Evolutionary conservation across 768 basidiomycete species (phyloP).

Genomic region (Leccinum fibrillosum): DNA sequence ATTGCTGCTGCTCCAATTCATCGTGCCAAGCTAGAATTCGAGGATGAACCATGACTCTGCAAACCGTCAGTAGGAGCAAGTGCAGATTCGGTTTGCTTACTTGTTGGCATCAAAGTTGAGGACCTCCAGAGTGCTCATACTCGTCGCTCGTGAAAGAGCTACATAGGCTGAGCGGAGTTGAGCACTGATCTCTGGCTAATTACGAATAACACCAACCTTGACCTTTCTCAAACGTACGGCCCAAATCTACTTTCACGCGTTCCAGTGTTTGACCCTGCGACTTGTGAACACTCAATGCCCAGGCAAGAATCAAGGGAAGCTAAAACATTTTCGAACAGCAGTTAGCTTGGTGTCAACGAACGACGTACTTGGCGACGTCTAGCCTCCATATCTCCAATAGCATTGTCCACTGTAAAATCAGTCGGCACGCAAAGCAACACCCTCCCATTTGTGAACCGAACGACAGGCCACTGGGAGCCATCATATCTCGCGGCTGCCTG

Average conservation of each 20-base stretch:
- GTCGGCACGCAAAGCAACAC: slow-evolving; percentile 48
- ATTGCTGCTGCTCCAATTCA: slow-evolving; percentile 22
- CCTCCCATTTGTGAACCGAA: slow-evolving; percentile 52
- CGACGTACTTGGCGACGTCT: slow-evolving; percentile 50
- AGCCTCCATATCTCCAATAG: slow-evolving; percentile 56
- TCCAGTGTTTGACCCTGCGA: slow-evolving; percentile 88
- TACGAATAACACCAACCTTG: slow-evolving; percentile 47
- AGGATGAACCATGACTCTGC: slow-evolving; percentile 62
- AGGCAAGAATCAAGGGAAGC: slow-evolving; percentile 69
- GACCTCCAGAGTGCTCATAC: slow-evolving; percentile 62
- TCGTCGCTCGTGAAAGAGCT: slow-evolving; percentile 70
- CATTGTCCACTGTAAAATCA: slow-evolving; percentile 64
- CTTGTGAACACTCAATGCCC: slow-evolving; percentile 88
- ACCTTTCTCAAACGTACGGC: slow-evolving; percentile 74
- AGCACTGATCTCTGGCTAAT: not conserved
- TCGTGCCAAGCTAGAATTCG: slow-evolving; percentile 59
- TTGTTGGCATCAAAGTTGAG: slow-evolving; percentile 58
- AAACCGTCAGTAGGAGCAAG: not conserved
- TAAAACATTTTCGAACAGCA: slow-evolving; percentile 26
- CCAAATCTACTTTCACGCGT: slow-evolving; percentile 76
- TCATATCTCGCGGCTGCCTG: slow-evolving; percentile 18
- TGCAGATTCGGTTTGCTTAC: slow-evolving; percentile 33
- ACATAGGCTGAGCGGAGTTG: slow-evolving; percentile 51
- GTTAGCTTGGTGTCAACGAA: not conserved
- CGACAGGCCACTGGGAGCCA: slow-evolving; percentile 52